Base-by-base conservation (phyloP, 169 alveolate genomes). In the Theileria orientalis region DNA sequence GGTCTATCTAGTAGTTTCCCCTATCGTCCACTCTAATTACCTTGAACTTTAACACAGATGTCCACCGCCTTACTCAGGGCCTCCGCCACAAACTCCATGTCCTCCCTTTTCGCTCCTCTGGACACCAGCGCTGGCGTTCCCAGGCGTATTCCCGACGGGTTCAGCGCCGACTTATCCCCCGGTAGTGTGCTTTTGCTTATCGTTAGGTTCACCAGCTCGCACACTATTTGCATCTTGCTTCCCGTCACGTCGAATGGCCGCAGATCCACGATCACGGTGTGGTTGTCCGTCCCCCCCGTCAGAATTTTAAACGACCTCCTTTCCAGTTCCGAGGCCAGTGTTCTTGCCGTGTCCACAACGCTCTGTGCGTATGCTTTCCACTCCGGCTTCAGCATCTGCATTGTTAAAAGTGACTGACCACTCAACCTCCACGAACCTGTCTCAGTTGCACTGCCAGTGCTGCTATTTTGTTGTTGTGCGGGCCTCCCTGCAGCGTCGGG, bases 401-500 rank as follows among this genome's bases (percentile, higher is more conserved):
- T 3, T 2, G 3, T 14, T 67, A 27, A 21, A 68, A 27, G 25
- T 40, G 19, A 5, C 46, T 6, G n/a, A 40, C 11, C 60, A 59
- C n/a, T 32, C 16, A 21, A 25, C 62, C 72, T 7, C 83, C 21
- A 42, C 92, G 5, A 25, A 90, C 96, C 83, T 90, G 90, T 67
- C 83, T 90, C 59, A 92, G 83, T 42, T 90, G 94, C 25, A 87
- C 91, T 5, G 97, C 97, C 47, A 94, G 82, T 1, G 94, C 95
- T 7, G 96, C 96, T 32, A 94, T 92, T 74, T 79, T 84, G 69
- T 90, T 93, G 62, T 85, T 89, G 88, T 96, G 99, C 6, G 99
- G 99, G 13, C 99, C 99, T 3, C 99, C 99, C 73, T 96, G 98
- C 60, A 95, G 91, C 2, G 95, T 92, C 11, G 99, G 99, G 90